phyloP scores from a whole-genome alignment of 2,329 filamentous ascomycete genomes.

The Fusarium torreyae region DNA sequence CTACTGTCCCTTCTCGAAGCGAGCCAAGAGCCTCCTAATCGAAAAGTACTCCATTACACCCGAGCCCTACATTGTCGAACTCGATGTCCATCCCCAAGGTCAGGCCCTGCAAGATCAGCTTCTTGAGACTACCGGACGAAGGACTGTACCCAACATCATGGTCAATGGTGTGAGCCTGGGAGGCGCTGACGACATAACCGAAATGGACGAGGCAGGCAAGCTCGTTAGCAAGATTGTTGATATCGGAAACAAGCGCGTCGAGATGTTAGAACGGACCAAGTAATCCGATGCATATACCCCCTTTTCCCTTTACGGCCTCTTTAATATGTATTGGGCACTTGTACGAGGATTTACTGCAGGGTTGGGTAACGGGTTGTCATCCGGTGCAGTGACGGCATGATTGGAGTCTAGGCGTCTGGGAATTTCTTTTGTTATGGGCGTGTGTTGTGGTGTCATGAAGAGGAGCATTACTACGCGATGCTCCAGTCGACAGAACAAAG shows the following conservation, averaged over 20 bases:
- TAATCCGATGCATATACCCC: neutral
- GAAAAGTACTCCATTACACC: constrained; percentile 88
- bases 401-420: constrained; percentile 42
- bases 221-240: constrained; percentile 80
- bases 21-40: constrained; percentile 87
- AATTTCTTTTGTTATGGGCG: constrained; percentile 23
- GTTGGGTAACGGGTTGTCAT: constrained; percentile 32
- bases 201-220: constrained; percentile 76
- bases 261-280: constrained; percentile 62
- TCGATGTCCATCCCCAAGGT: constrained; percentile 86
- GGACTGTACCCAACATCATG: constrained; percentile 93
- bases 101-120: constrained; percentile 79
- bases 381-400: constrained; percentile 24
- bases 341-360: constrained; percentile 24
- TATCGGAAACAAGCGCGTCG: constrained; percentile 78
- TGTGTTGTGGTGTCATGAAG: constrained; percentile 10
- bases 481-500: constrained; percentile 2
- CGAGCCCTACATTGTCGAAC: constrained; percentile 87
- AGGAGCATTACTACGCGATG: constrained; percentile 4
- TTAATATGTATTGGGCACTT: constrained; percentile 23
- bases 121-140: constrained; percentile 80
- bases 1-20: constrained; percentile 89
- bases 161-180: constrained; percentile 91
- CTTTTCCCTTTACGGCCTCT: constrained; percentile 26
- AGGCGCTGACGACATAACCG: constrained; percentile 87